phyloP scores from a whole-genome alignment of 2,329 filamentous ascomycete genomes.

The Cryphonectria nitschkei region DNA sequence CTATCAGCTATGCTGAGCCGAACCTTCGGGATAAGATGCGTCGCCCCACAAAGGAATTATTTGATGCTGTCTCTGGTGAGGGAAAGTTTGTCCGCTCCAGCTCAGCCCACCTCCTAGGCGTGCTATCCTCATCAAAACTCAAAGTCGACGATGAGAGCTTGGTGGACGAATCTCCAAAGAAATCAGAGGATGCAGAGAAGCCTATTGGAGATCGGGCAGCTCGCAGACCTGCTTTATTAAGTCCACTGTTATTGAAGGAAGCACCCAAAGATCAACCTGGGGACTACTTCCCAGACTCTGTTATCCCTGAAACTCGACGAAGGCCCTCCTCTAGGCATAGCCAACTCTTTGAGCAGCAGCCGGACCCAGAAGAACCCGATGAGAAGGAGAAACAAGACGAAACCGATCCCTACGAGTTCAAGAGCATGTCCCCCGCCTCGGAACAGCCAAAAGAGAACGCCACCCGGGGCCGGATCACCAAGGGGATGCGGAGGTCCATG shows the following conservation, averaged over 20 bases:
- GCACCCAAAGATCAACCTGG: slow-evolving; percentile 39
- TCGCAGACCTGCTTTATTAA: slow-evolving; percentile 37
- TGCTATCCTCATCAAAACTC: slow-evolving; percentile 38
- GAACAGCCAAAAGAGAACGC: slow-evolving; percentile 24
- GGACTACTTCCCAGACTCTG: slow-evolving; percentile 38
- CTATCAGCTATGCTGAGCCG: slow-evolving; percentile 81
- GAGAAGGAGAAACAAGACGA: slow-evolving; percentile 6
- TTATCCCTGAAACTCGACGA: slow-evolving; percentile 46
- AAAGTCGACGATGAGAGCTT: slow-evolving; percentile 41
- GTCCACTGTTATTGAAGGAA: slow-evolving; percentile 44
- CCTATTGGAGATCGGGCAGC: slow-evolving; percentile 30
- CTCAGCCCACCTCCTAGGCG: slow-evolving; percentile 34
- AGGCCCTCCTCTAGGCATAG: slow-evolving; percentile 40
- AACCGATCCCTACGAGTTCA: slow-evolving; percentile 60
- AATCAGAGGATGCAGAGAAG: slow-evolving; percentile 33
- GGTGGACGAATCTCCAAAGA: slow-evolving; percentile 29
- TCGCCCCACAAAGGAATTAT: slow-evolving; percentile 74
- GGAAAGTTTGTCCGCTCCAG: slow-evolving; percentile 50
- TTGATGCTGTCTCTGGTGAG: slow-evolving; percentile 73
- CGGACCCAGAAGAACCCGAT: slow-evolving; percentile 5
- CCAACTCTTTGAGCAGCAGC: slow-evolving; percentile 20
- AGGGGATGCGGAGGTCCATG: slow-evolving; percentile 35
- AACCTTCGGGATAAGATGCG: slow-evolving; percentile 84
- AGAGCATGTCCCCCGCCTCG: slow-evolving; percentile 48
- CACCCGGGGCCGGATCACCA: slow-evolving; percentile 36